A percentile compares a stretch with the other conserved stretches of the same genome.
Conservation (phyloP, 129 eudicot species). For the Artemisia argyi region DNA sequence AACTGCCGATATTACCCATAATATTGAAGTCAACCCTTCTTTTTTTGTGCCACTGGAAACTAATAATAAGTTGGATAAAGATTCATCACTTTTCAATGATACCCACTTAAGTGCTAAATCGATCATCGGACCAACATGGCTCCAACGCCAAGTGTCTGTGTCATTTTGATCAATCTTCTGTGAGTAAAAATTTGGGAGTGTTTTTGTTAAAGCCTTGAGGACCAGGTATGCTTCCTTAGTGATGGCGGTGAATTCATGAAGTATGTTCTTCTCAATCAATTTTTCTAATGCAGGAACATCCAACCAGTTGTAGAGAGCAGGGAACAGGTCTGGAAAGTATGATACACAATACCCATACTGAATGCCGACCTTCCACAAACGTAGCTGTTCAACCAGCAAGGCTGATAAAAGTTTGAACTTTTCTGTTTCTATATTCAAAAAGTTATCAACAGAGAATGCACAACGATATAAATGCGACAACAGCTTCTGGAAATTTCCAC, state of each 20-base stretch:
- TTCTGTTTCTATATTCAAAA: constrained; percentile 60
- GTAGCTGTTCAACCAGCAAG: constrained; percentile 75
- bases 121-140: constrained; percentile 69
- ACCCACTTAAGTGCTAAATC: constrained; percentile 76
- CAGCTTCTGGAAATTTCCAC: constrained; percentile 58
- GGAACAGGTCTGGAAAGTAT: constrained; percentile 60
- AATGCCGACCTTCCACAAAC: constrained; percentile 84
- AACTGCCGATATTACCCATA: constrained; percentile 81
- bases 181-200: constrained; percentile 73
- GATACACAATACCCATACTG: constrained; percentile 60
- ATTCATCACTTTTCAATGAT: constrained; percentile 42
- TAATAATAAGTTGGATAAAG: constrained; percentile 40
- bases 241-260: constrained; percentile 61
- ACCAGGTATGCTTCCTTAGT: constrained; percentile 75
- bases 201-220: constrained; percentile 56
- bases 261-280: constrained; percentile 46
- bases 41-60: constrained; percentile 14
- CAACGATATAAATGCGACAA: constrained; percentile 72
- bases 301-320: constrained; percentile 79
- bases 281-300: constrained; percentile 60
- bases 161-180: constrained; percentile 26
- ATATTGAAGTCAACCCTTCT: constrained; percentile 43
- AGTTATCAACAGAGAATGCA: constrained; percentile 58
- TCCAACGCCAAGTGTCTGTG: constrained; percentile 65
- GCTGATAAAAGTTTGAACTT: constrained; percentile 65